Evolutionary conservation across 2,329 filamentous ascomycete species (phyloP).

Genomic region (Epichloe glyceriae): DNA sequence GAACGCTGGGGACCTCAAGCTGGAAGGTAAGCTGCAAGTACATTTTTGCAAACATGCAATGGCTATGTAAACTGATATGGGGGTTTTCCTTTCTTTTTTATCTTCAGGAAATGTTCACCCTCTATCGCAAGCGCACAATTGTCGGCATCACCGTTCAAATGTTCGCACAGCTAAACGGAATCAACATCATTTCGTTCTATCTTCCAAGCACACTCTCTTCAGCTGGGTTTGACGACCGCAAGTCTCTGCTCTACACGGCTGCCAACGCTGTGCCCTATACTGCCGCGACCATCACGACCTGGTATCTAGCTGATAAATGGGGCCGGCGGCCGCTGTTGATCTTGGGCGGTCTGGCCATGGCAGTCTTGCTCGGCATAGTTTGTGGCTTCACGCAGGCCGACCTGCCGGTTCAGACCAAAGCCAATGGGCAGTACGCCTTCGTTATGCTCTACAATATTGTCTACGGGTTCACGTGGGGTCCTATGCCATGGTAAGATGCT

Average conservation of each 20-base stretch:
- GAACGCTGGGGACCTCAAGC: slow-evolving; percentile 5
- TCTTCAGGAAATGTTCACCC: slow-evolving; percentile 26
- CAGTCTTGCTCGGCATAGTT: slow-evolving; percentile 18
- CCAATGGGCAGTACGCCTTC: slow-evolving; percentile 25
- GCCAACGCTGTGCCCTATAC: slow-evolving; percentile 26
- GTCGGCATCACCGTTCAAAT: slow-evolving; percentile 27
- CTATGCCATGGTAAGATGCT: slow-evolving; percentile 18
- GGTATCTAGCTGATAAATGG: slow-evolving; percentile 27
- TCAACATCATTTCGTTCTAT: slow-evolving; percentile 30
- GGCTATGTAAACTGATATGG: background rate
- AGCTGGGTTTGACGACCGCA: slow-evolving; percentile 23
- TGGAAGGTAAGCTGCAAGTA: background rate
- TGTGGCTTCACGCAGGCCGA: slow-evolving; percentile 24
- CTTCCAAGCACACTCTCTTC: slow-evolving; percentile 22
- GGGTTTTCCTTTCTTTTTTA: background rate
- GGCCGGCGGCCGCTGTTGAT: slow-evolving; percentile 25
- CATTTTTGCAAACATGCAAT: too few species aligned
- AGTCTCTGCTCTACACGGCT: slow-evolving; percentile 26
- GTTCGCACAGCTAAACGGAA: slow-evolving; percentile 27
- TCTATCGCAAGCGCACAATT: slow-evolving; percentile 27
- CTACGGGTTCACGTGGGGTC: slow-evolving; percentile 20
- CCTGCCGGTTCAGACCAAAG: slow-evolving; percentile 16
- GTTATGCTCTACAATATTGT: slow-evolving; percentile 21
- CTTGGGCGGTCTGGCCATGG: slow-evolving; percentile 7
- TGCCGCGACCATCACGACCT: slow-evolving; percentile 24